Evolutionary conservation across 169 alveolate species (phyloP), one percentile per base, ranked within the genome.

Genomic region (Plasmodium adleri): DNA sequence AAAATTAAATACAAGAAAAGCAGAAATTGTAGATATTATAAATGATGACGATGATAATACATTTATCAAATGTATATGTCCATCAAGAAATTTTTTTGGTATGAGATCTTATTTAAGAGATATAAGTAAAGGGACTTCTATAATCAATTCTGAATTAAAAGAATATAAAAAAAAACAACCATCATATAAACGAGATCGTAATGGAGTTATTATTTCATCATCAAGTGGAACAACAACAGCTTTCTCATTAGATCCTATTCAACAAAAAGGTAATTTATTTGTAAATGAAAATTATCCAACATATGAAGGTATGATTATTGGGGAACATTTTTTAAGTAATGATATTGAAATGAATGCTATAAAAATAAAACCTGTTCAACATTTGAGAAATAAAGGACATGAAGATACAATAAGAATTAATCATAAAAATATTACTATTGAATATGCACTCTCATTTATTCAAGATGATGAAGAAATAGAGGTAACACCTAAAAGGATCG

Each of bases 401-500:
- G 97, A 96, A 75, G 96, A 94, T 59, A 92, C 93, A 9, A 91
- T 93, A 26, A 91, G 93, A 58, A 92, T 95, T 20, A 91, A 73
- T 50, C 72, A 87, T 32, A 94, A 89, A 88, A 83, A 92, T 39
- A 93, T 87, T 22, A 93, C 93, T 71, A 93, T 97, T 72, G 99
- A 97, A 72, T 97, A 96, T 68, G 97, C 97, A 3, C 95, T 97
- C 64, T 96, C 98, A 45, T 96, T 94, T 68, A 95, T 97, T 45
- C 94, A 93, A 91, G 97, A 96, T 26, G 98, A 96, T 78, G 99
- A 97, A 78, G 96, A 95, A 22, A 96, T 97, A 4, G 99, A 97
- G 92, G 97, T 97, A 13, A 97, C 99, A 45, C 99, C 99, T n/a
- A 96, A 96, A 62, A 73, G 97, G 58, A 93, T 97, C 28, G 95